phyloP scores from a whole-genome alignment of 202 grass and related monocot genomes.

The Setaria italica region DNA sequence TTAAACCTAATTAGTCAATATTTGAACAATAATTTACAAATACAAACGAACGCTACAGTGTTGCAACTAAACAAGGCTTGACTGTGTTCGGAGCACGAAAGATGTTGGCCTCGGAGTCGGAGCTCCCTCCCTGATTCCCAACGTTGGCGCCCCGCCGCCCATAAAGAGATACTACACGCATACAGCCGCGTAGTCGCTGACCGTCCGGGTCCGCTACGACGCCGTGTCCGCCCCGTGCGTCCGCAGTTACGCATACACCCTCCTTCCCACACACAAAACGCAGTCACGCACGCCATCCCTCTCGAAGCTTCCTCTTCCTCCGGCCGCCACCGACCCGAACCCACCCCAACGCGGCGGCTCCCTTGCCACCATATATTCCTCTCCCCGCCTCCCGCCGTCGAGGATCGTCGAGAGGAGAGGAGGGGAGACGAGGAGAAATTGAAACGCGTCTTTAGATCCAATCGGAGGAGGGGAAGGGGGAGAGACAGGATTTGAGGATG shows the following conservation, averaged over 20 bases:
- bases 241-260: constrained; percentile 18
- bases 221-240: constrained; percentile 36
- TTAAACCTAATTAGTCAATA: no score
- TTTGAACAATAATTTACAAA: no score
- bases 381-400: background rate
- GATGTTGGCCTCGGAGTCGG: no score
- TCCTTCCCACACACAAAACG: background rate
- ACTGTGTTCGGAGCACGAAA: no score
- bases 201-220: background rate
- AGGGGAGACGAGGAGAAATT: no score
- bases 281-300: constrained; percentile 15
- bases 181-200: background rate
- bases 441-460: background rate
- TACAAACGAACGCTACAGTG: no score
- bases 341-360: constrained; percentile 2
- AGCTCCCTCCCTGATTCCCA: no score
- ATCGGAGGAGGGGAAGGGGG: background rate
- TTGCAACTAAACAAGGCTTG: no score
- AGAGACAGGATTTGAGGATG: constrained; percentile 44
- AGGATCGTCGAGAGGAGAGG: background rate
- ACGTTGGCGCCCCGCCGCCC: no score
- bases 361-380: background rate
- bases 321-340: constrained; percentile 44
- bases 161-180: no score
- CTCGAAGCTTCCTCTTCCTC: constrained; percentile 47